Percentiles rank a stretch among this genome's conserved stretches.
These are phyloP conservation scores for Phytophthora pluvialis DNA, from an alignment of 352 stramenopile genomes.

Conservation along the genomic window DNA sequence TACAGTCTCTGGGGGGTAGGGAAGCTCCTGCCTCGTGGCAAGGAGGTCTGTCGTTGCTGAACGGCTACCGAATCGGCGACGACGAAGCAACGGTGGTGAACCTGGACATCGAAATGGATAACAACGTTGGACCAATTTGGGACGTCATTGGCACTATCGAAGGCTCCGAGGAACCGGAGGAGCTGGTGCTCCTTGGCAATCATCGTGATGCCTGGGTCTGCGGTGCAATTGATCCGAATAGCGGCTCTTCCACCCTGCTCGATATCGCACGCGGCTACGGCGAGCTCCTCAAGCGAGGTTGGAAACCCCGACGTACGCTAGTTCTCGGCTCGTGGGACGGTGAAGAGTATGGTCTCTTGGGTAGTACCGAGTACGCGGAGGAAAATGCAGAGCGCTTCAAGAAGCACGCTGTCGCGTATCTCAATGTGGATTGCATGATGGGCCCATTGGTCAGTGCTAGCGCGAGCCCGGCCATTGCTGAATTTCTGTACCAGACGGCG, in stretches of 20 bases:
- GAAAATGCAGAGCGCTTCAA: constrained; percentile 60
- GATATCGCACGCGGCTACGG: constrained; percentile 69
- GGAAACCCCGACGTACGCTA: constrained; percentile 65
- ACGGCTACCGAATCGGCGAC: constrained; percentile 72
- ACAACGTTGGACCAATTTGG: constrained; percentile 58
- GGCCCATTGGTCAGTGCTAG: constrained; percentile 63
- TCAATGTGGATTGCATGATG: constrained; percentile 89
- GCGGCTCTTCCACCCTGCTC: constrained; percentile 53
- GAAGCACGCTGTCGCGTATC: constrained; percentile 72
- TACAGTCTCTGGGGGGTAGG: constrained; percentile 64
- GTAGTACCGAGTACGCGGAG: constrained; percentile 88
- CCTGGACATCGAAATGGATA: constrained; percentile 77
- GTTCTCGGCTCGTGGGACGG: constrained; percentile 76
- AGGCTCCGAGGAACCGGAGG: constrained; percentile 50
- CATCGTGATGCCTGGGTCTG: constrained; percentile 79
- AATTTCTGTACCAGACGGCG: constrained; percentile 64
- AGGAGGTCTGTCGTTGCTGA: constrained; percentile 56
- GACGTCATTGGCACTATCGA: constrained; percentile 63
- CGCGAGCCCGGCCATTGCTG: constrained; percentile 72
- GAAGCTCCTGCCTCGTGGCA: constrained; percentile 59
- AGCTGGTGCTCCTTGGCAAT: constrained; percentile 68
- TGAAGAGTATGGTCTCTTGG: constrained; percentile 62
- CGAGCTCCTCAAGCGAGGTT: constrained; percentile 53
- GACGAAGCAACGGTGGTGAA: constrained; percentile 59
- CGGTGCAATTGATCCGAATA: constrained; percentile 28